Percentiles rank a stretch among this genome's conserved stretches.
Evolutionary conservation across 2,329 filamentous ascomycete genomes (phyloP).

Genomic region (Paraphoma sp.): DNA sequence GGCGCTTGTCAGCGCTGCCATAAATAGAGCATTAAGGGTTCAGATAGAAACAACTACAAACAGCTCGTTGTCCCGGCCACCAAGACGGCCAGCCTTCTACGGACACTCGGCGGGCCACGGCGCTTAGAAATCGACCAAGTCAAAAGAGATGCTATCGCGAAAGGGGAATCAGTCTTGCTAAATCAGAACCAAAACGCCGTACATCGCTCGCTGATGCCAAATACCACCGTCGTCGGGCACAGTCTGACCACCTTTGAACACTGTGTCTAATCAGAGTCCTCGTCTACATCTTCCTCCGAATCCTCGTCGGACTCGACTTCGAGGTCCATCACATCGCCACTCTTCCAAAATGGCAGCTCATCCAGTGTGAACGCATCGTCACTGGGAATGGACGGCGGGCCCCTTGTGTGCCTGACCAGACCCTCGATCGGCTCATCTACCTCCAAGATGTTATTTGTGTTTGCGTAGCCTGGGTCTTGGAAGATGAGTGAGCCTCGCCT

Average conservation of each 20-base stretch:
- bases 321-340: conserved; percentile 34
- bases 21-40: conserved; percentile 26
- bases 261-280: neutral
- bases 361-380: conserved; percentile 48
- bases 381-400: conserved; percentile 46
- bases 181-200: conserved; percentile 7
- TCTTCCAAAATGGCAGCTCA: conserved; percentile 47
- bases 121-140: conserved; percentile 10
- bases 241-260: neutral
- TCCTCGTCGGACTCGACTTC: conserved; percentile 31
- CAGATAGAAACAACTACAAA: conserved; percentile 5
- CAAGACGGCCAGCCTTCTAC: neutral
- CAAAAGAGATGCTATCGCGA: conserved; percentile 15
- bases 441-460: conserved; percentile 45
- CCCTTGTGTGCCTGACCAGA: conserved; percentile 35
- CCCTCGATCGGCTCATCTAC: conserved; percentile 47
- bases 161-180: conserved; percentile 9
- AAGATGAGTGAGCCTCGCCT: conserved; percentile 46
- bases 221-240: neutral
- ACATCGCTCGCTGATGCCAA: conserved; percentile 17
- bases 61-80: neutral
- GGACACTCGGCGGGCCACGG: neutral
- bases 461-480: conserved; percentile 47
- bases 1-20: conserved; percentile 32
- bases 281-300: neutral